Evolutionary conservation across 192 early-diverging fungal genomes (phyloP).

Genomic region (Linnemannia exigua): DNA sequence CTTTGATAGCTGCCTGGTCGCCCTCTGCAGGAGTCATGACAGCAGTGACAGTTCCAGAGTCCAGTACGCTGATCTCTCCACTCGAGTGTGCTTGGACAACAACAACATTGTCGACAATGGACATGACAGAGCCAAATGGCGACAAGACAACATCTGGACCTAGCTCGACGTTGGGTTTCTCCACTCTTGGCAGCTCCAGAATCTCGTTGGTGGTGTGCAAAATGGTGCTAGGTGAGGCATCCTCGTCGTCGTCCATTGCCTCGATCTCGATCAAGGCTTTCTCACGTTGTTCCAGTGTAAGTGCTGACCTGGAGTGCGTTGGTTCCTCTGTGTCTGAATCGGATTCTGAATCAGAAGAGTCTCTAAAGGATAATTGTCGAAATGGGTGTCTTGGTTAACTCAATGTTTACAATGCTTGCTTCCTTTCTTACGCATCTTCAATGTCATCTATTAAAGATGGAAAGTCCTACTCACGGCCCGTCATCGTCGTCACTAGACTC

Average conservation of each 20-base stretch:
- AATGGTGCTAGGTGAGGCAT: conserved; percentile 5
- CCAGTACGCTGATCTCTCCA: conserved; percentile 74
- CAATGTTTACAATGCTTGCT: background rate
- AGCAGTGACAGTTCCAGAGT: conserved; percentile 80
- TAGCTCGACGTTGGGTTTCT: conserved; percentile 61
- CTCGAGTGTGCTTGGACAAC: conserved; percentile 70
- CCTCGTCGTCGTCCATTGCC: conserved; percentile 59
- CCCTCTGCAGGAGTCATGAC: background rate
- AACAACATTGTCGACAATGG: conserved; percentile 80
- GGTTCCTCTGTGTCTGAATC: conserved; percentile 37
- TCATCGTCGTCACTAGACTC: conserved; percentile 58
- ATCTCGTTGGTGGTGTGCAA: conserved; percentile 76
- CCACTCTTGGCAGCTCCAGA: conserved; percentile 59
- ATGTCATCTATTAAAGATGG: background rate
- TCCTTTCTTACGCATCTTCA: background rate
- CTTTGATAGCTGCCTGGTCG: conserved; percentile 62
- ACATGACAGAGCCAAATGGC: conserved; percentile 75
- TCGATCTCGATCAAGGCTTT: conserved; percentile 40
- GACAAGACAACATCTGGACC: conserved; percentile 63
- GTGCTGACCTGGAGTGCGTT: background rate
- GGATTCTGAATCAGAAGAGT: conserved; percentile 39
- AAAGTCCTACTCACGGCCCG: conserved; percentile 20
- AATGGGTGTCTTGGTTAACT: background rate
- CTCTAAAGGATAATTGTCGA: background rate
- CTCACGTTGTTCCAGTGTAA: conserved; percentile 49